These are phyloP conservation scores for Stygiomarasmius scandens DNA, from an alignment of 1,284 basidiomycete species.

Conservation along the genomic window DNA sequence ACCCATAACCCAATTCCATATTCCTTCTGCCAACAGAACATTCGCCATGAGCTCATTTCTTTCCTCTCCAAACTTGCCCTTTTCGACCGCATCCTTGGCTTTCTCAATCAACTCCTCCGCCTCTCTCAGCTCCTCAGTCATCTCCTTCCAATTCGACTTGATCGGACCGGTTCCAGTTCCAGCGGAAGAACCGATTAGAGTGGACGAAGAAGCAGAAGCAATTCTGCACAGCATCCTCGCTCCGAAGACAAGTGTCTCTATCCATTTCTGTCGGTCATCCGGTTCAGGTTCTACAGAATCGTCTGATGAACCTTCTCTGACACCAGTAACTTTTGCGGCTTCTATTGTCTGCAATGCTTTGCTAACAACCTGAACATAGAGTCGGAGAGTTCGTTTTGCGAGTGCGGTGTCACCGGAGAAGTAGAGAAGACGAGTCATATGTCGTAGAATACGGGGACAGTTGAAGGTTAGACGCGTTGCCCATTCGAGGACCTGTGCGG, in stretches of 20 bases:
- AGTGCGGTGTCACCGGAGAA: conserved; percentile 66
- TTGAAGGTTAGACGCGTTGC: conserved; percentile 91
- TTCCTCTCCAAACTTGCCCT: neutral
- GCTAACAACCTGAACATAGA: conserved; percentile 85
- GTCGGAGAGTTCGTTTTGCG: conserved; percentile 73
- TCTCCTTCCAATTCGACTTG: conserved; percentile 31
- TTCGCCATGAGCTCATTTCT: conserved; percentile 49
- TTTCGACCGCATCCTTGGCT: conserved; percentile 54
- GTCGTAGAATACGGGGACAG: conserved; percentile 80
- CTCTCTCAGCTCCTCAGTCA: conserved; percentile 56
- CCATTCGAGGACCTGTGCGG: conserved; percentile 81
- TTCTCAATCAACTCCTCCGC: conserved; percentile 59
- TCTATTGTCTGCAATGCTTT: conserved; percentile 62
- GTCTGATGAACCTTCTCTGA: neutral
- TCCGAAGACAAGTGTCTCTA: conserved; percentile 72
- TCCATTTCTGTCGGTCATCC: conserved; percentile 51
- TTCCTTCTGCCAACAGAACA: conserved; percentile 67
- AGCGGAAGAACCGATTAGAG: neutral
- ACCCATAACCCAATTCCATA: conserved; percentile 64
- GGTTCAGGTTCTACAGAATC: conserved; percentile 36
- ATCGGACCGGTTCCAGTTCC: conserved; percentile 6
- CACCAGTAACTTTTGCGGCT: conserved; percentile 48
- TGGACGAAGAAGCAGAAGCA: neutral
- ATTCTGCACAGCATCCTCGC: conserved; percentile 69
- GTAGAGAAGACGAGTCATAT: conserved; percentile 76